phyloP scores from a whole-genome alignment of 2,329 filamentous ascomycete genomes.

The Pseudogymnoascus sp. region DNA sequence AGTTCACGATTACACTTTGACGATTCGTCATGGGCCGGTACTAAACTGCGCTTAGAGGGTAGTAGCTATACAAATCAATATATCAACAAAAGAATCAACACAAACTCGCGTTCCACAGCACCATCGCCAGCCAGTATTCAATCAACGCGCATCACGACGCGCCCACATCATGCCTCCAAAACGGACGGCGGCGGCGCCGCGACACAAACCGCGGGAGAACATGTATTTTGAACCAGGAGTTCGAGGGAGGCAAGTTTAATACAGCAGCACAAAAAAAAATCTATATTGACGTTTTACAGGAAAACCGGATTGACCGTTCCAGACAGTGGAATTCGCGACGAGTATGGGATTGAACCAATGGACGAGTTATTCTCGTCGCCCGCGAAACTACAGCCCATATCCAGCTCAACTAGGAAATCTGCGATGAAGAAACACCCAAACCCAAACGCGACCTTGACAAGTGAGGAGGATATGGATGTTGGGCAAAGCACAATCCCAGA shows the following conservation, averaged over 20 bases:
- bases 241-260: slow-evolving; percentile 37
- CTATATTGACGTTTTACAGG: slow-evolving; percentile 39
- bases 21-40: background rate
- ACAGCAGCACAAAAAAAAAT: background rate
- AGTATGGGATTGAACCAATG: slow-evolving; percentile 83
- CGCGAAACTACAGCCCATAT: slow-evolving; percentile 44
- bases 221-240: slow-evolving; percentile 44
- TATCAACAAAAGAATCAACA: background rate
- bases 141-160: slow-evolving; percentile 2
- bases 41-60: background rate
- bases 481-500: slow-evolving; percentile 49
- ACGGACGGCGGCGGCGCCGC: slow-evolving; percentile 15
- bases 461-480: slow-evolving; percentile 54
- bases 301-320: slow-evolving; percentile 81
- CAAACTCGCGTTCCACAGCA: background rate
- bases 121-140: background rate
- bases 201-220: slow-evolving; percentile 30
- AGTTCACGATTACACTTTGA: background rate
- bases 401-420: background rate
- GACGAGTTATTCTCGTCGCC: slow-evolving; percentile 86
- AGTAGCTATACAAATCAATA: background rate
- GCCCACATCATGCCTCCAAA: slow-evolving; percentile 6
- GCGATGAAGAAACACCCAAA: slow-evolving; percentile 23
- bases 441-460: slow-evolving; percentile 37
- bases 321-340: slow-evolving; percentile 73